Percentiles rank a stretch among this genome's conserved stretches.
Evolutionary conservation across 1,139 yeast species (phyloP).

Genomic region (Nematodospora anomalae): DNA sequence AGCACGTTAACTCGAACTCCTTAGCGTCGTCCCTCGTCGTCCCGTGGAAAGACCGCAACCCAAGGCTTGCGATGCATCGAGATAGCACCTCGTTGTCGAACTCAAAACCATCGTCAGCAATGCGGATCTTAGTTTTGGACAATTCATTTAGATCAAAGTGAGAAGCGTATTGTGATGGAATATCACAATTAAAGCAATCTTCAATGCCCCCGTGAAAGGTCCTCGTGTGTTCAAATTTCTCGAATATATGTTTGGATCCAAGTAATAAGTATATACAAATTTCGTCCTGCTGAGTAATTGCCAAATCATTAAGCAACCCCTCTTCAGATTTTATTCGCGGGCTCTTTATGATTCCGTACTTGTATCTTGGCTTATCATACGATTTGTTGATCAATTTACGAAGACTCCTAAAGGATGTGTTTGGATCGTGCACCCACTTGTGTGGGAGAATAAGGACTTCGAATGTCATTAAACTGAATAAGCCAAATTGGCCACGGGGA

Average conservation of each 20-base stretch:
- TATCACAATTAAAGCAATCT: constrained; percentile 29
- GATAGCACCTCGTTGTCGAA: constrained; percentile 19
- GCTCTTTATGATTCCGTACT: constrained; percentile 42
- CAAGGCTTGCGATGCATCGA: constrained; percentile 46
- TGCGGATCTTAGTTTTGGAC: constrained; percentile 18
- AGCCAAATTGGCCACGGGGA: no score
- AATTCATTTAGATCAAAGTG: constrained; percentile 17
- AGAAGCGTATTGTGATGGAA: constrained; percentile 21
- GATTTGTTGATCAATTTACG: constrained; percentile 44
- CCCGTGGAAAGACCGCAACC: constrained; percentile 31
- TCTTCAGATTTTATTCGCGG: constrained; percentile 38
- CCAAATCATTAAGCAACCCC: constrained; percentile 28
- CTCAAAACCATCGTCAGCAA: constrained; percentile 21
- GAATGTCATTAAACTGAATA: constrained; percentile 20
- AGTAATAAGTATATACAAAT: constrained; percentile 28
- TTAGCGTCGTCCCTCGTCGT: constrained; percentile 7
- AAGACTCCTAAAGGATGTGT: constrained; percentile 18
- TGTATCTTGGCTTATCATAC: constrained; percentile 45
- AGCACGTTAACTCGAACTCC: constrained; percentile 48
- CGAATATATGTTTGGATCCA: constrained; percentile 25
- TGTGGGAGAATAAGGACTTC: constrained; percentile 26
- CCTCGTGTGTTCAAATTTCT: constrained; percentile 19
- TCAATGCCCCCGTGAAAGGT: constrained; percentile 23
- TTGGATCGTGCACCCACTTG: constrained; percentile 22
- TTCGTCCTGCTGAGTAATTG: constrained; percentile 21